These are phyloP conservation scores for Calendula officinalis DNA, from an alignment of 129 eudicot species.

Conservation along the genomic window DNA sequence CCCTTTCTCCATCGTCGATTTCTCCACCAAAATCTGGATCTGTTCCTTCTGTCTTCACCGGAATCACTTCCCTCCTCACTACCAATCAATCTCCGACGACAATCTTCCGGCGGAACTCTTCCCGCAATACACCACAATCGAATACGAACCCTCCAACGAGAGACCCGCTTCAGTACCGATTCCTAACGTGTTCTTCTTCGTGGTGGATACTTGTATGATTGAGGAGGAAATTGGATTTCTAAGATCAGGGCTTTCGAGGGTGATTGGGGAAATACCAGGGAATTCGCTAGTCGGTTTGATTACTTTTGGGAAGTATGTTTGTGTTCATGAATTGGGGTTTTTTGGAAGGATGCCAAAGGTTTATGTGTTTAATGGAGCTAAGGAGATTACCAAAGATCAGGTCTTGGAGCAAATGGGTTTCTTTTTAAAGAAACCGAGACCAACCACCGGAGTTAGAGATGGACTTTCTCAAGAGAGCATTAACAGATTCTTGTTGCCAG, in stretches of 20 bases:
- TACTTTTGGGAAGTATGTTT: conserved; percentile 86
- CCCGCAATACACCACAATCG: conserved; percentile 79
- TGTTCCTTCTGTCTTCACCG: conserved; percentile 85
- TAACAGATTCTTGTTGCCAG: conserved; percentile 79
- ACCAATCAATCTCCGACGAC: conserved; percentile 70
- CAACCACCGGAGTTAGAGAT: conserved; percentile 67
- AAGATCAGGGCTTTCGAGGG: conserved; percentile 64
- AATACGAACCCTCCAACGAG: conserved; percentile 44
- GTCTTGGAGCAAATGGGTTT: conserved; percentile 89
- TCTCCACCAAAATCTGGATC: conserved; percentile 87
- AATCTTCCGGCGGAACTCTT: conserved; percentile 85
- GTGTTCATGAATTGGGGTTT: conserved; percentile 93
- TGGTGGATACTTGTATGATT: conserved; percentile 76
- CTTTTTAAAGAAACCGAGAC: conserved; percentile 72
- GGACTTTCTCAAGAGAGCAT: conserved; percentile 85
- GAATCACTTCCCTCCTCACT: conserved; percentile 80
- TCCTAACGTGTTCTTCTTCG: conserved; percentile 61
- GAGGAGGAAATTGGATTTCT: conserved; percentile 85
- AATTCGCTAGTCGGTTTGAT: conserved; percentile 81
- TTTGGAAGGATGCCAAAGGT: conserved; percentile 61
- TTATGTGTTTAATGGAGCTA: conserved; percentile 82
- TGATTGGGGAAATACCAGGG: conserved; percentile 62
- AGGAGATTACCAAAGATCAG: conserved; percentile 87
- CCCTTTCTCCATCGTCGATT: conserved; percentile 89
- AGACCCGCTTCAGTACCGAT: neutral